Percentiles rank a stretch among this genome's conserved stretches.
These are phyloP conservation scores for Debaryomyces tyrocola DNA, from an alignment of 805 yeast species.

Conservation along the genomic window DNA sequence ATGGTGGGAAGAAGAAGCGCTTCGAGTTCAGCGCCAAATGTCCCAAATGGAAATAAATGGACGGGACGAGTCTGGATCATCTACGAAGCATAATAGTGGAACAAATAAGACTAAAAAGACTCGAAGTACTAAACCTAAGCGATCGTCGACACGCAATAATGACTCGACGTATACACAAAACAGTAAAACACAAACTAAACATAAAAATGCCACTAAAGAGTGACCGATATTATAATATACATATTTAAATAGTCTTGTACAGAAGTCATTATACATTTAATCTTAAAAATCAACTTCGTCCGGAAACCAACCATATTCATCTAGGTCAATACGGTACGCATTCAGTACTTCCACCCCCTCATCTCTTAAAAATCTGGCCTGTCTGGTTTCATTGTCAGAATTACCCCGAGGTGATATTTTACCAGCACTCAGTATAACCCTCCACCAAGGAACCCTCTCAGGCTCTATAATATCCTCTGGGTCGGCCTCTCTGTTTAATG, in stretches of 20 bases:
- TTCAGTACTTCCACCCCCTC: conserved; percentile 49
- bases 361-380: conserved; percentile 40
- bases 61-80: neutral
- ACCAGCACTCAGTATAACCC: conserved; percentile 68
- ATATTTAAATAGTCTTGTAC: too few species aligned
- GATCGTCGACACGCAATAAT: too few species aligned
- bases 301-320: conserved; percentile 71
- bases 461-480: conserved; percentile 11
- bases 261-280: neutral
- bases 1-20: conserved; percentile 86
- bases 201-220: neutral
- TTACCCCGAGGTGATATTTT: conserved; percentile 53
- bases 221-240: neutral
- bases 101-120: neutral
- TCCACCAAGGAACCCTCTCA: conserved; percentile 73
- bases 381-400: conserved; percentile 43
- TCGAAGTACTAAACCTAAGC: neutral
- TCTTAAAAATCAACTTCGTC: conserved; percentile 33
- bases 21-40: conserved; percentile 53
- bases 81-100: neutral
- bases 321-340: conserved; percentile 40
- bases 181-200: too few species aligned
- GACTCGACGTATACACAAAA: too few species aligned
- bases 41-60: neutral
- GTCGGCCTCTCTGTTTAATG: conserved; percentile 15